Percentiles rank a stretch among this genome's conserved stretches.
Conservation (phyloP, 768 basidiomycete genomes). For the Podaxis mareebaensis region DNA sequence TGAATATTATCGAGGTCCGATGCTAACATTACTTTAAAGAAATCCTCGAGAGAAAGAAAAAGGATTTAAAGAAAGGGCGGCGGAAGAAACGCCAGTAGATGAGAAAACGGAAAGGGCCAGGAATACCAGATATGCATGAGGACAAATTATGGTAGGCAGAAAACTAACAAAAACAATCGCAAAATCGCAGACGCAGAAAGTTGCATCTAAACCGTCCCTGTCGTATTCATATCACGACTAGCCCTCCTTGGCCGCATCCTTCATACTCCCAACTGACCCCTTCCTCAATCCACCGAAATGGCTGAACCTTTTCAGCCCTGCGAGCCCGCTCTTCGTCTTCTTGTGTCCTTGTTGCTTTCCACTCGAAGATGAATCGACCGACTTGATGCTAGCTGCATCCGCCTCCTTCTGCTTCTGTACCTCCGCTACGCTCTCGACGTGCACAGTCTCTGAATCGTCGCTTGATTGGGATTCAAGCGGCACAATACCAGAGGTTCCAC, state of each 20-base stretch:
- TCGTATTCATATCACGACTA: neutral
- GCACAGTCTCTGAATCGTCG: slow-evolving; percentile 27
- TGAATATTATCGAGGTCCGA: slow-evolving; percentile 21
- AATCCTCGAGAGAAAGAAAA: neutral
- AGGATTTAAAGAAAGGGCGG: neutral
- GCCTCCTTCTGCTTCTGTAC: slow-evolving; percentile 34
- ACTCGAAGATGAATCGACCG: slow-evolving; percentile 32
- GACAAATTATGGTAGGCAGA: neutral
- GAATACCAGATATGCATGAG: neutral
- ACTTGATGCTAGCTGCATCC: slow-evolving; percentile 38
- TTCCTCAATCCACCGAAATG: slow-evolving; percentile 47
- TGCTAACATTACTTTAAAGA: slow-evolving; percentile 18
- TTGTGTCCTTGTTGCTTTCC: slow-evolving; percentile 42
- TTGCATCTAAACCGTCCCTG: neutral
- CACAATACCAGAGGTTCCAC: slow-evolving; percentile 43
- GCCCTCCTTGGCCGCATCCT: slow-evolving; percentile 32
- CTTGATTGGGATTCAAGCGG: slow-evolving; percentile 14
- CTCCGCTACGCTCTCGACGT: slow-evolving; percentile 26
- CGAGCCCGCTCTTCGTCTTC: slow-evolving; percentile 60
- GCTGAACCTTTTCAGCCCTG: slow-evolving; percentile 57
- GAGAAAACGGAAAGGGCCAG: neutral
- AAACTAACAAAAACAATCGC: slow-evolving; percentile 2
- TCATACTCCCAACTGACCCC: slow-evolving; percentile 49
- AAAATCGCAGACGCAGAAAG: slow-evolving; percentile 4
- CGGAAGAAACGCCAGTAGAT: neutral